Evolutionary conservation across 257 asterid genomes (phyloP), one percentile per base, ranked within the genome.

Genomic region (Paraleonurus japonicus): DNA sequence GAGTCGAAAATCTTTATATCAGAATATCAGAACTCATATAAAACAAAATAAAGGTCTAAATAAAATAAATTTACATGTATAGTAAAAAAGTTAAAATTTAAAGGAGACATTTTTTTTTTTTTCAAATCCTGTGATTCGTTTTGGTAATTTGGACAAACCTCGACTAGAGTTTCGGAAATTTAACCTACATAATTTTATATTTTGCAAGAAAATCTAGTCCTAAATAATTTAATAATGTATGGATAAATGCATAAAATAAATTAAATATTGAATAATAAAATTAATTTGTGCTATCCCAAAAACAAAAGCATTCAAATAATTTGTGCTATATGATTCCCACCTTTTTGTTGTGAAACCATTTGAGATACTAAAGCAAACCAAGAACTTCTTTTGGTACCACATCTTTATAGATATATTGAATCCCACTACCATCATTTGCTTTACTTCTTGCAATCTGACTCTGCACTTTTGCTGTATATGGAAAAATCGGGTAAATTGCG

Each of bases 361-460:
- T 50, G 58, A 82, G 86, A 78, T 82, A 73, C 83, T 76, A 79
- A 82, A 78, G 83, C 81, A 61, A 61, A 33, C 12, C 16, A 16
- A 37, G 17, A 58, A 51, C 73, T 22, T 68, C 47, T 62, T 55
- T 62, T 47, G 32, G 61, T 16, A 63, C 57, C 75, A 50, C 28
- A 59, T 64, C 57, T 67, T 67, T 57, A 61, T 27, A 53, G 26
- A 58, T 35, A 58, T 35, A 51, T 35, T 71, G 72, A 72, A 48
- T 68, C 70, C 77, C 61, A 55, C 61, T 28, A n/a, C 63, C 69
- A 51, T 33, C 30, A 45, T 55, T 61, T 10, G 48, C 74, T 63
- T 57, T 61, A 35, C n/a, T 73, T 71, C 73, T 72, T 76, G 74
- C 80, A 20, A 28, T 65, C 73, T 58, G 71, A 79, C 71, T 70